phyloP scores from a whole-genome alignment of 2,329 filamentous ascomycete species.

The Pseudogymnoascus sp. region DNA sequence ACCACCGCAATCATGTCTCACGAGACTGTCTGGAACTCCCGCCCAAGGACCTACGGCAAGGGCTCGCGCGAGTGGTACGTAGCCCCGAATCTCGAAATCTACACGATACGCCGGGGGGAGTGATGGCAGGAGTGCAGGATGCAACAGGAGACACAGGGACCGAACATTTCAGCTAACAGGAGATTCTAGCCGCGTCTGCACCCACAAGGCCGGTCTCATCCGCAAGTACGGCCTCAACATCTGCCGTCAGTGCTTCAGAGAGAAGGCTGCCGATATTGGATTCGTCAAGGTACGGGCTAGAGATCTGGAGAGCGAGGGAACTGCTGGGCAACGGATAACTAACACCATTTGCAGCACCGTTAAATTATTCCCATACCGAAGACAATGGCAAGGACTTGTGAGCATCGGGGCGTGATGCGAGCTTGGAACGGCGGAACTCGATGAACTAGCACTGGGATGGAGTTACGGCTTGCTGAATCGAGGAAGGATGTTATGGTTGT shows the following conservation, averaged over 20 bases:
- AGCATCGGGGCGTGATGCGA: constrained; percentile 8
- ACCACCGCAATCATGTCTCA: constrained; percentile 59
- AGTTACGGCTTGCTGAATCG: constrained; percentile 12
- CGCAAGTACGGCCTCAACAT: constrained; percentile 98
- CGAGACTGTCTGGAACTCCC: constrained; percentile 99
- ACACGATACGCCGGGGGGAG: constrained; percentile 18
- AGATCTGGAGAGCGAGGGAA: not conserved
- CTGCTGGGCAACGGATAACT: constrained; percentile 1
- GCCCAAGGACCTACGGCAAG: constrained; percentile 95
- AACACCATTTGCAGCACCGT: constrained; percentile 12
- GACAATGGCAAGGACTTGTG: constrained; percentile 10
- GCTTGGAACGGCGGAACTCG: constrained; percentile 9
- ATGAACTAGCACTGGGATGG: constrained; percentile 12
- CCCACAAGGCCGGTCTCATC: constrained; percentile 97
- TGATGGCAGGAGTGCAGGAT: constrained; percentile 19
- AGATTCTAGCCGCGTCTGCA: constrained; percentile 64
- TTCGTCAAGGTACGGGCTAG: constrained; percentile 55
- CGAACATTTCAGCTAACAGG: constrained; percentile 17
- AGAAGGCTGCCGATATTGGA: constrained; percentile 66
- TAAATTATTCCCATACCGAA: constrained; percentile 11
- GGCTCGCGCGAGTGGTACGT: constrained; percentile 86
- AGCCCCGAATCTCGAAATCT: constrained; percentile 14
- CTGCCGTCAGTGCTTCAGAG: constrained; percentile 73
- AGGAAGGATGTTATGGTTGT: constrained; percentile 8
- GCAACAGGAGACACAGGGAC: not conserved